phyloP scores from a whole-genome alignment of 371 early-diverging fungal species.

The Mucor indicus region DNA sequence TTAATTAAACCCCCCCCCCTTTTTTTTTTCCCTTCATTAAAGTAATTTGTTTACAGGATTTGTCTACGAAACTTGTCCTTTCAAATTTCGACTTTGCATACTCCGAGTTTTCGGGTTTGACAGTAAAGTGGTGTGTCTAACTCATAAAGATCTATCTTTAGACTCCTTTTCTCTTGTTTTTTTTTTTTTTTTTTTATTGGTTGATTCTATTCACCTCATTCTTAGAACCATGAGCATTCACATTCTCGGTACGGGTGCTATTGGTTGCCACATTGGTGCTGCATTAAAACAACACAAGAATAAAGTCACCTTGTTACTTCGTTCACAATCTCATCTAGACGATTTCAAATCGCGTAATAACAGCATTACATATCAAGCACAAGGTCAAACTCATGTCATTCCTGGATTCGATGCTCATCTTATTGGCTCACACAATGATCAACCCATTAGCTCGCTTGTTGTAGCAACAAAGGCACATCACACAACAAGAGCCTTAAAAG shows the following conservation, averaged over 20 bases:
- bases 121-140: no score
- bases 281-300: conserved; percentile 20
- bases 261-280: conserved; percentile 40
- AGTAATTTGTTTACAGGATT: no score
- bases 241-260: conserved; percentile 45
- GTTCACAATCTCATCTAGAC: conserved; percentile 16
- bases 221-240: no score
- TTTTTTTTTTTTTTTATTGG: no score
- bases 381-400: conserved; percentile 3
- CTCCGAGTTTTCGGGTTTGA: no score
- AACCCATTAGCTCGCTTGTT: conserved; percentile 23
- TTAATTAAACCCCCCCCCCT: neutral
- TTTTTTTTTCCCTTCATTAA: neutral
- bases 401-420: conserved; percentile 14
- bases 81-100: no score
- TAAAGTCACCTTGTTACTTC: conserved; percentile 33
- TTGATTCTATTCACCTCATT: no score
- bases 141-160: no score
- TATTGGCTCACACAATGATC: neutral
- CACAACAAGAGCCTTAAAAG: conserved; percentile 38
- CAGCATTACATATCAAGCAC: conserved; percentile 22
- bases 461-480: conserved; percentile 51
- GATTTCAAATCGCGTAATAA: conserved; percentile 21
- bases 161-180: no score
- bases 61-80: no score